Conservation (phyloP, 345 rosid genomes). For the Aquilaria malaccensis region DNA sequence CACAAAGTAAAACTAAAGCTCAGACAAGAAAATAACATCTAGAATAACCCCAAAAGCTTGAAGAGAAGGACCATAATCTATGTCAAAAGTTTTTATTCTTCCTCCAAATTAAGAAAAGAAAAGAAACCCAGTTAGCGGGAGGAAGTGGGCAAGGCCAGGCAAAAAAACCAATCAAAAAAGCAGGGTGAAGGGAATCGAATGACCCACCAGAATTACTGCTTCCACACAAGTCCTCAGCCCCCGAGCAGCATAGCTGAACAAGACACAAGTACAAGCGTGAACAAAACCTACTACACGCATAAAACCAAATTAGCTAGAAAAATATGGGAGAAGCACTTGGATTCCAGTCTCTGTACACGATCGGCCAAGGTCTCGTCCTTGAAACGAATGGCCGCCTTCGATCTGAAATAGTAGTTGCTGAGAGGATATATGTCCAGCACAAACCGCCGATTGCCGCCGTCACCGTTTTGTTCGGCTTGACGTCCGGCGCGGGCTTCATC, state of each 20-base stretch:
- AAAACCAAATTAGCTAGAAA: neutral
- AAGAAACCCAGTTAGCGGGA: neutral
- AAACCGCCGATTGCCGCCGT: conserved; percentile 11
- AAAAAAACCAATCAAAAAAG: neutral
- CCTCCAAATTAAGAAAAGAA: neutral
- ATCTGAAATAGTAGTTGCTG: conserved; percentile 70
- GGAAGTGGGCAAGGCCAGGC: no score
- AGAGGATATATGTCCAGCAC: conserved; percentile 61
- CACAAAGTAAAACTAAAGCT: no score
- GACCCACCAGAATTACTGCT: conserved; percentile 73
- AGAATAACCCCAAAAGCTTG: neutral
- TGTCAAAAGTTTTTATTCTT: neutral
- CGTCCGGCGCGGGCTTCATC: no score
- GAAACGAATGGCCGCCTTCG: conserved; percentile 48
- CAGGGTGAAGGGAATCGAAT: neutral
- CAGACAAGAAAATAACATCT: no score
- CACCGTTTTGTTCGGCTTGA: no score
- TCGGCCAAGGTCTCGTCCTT: conserved; percentile 47
- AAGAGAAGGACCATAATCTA: neutral
- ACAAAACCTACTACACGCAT: neutral
- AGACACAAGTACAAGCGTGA: neutral
- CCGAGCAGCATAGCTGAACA: conserved; percentile 46
- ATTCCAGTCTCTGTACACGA: conserved; percentile 61
- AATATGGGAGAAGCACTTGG: conserved; percentile 33
- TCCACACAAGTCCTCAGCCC: conserved; percentile 82